Evolutionary conservation across 352 stramenopile species (phyloP).

Genomic region (Blastocystis sp.): DNA sequence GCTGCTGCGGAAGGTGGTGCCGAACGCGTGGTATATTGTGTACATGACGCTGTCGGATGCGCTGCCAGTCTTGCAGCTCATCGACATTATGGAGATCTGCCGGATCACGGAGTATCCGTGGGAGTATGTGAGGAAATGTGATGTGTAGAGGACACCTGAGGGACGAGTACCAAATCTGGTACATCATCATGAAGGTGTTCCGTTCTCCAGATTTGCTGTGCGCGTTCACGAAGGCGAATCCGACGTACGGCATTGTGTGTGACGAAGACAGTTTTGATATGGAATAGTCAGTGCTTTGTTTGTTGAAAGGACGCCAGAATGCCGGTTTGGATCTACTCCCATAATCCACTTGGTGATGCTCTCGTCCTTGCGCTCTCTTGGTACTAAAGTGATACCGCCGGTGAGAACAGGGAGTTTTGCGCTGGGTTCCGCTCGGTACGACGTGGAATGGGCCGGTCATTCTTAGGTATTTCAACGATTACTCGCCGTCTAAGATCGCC

Average conservation of each 20-base stretch:
- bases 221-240: conserved; percentile 45
- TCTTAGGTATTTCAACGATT: conserved; percentile 31
- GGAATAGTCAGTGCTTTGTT: conserved; percentile 3
- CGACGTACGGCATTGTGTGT: conserved; percentile 35
- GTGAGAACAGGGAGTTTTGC: neutral
- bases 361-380: neutral
- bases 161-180: conserved; percentile 59
- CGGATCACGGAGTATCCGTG: conserved; percentile 60
- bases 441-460: neutral
- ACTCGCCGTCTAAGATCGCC: conserved; percentile 48
- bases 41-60: conserved; percentile 66
- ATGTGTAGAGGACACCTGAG: conserved; percentile 33
- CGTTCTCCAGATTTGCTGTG: conserved; percentile 36
- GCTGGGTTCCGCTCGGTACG: neutral
- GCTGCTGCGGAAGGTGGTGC: conserved; percentile 48
- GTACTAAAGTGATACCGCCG: neutral
- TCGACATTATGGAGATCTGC: conserved; percentile 62
- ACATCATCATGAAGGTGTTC: conserved; percentile 64
- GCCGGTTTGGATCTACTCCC: conserved; percentile 1
- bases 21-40: conserved; percentile 33
- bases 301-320: conserved; percentile 12
- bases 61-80: conserved; percentile 40
- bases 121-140: neutral
- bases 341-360: conserved; percentile 24
- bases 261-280: conserved; percentile 41